Evolutionary conservation across 192 early-diverging fungal species (phyloP), one percentile per base, ranked within the genome.

Genomic region (Entomortierella lignicola): DNA sequence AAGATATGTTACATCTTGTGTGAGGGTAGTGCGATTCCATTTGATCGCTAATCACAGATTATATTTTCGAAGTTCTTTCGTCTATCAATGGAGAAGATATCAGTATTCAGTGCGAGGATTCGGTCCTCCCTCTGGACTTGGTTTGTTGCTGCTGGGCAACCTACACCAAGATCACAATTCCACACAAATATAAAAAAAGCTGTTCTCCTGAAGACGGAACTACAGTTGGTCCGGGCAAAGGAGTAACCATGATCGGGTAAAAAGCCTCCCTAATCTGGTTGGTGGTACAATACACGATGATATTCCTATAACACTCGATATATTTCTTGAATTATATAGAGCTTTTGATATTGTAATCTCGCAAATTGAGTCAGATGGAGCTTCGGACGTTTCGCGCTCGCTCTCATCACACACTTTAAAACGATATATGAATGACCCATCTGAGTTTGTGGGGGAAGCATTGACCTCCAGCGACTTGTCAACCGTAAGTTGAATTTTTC

Each of bases 101-200:
- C 31, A 34, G 18, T 15, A 54, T 70, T 48, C 55, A 70, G 20
- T 32, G 31, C 25, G 23, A 70, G 7, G 63, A 69, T 25, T 21
- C 29, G 2, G 55, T 25, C 0, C 67, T 61, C 25, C 20, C 55
- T 0, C n/a, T 70, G 34, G 54, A 61, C 20, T 13, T 70, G 34
- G 47, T 12, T 8, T 79, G 75, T n/a, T 66, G 75, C 25, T 70
- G 63, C 34, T 79, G 75, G 75, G 30, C 75, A 20, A 66, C 51
- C 13, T 65, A 50, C 51, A 70, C 75, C 0, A n/a, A 18, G n/a
- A 56, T 53, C 29, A 32, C 20, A 11, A 8, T 8, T 41, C 37
- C 52, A 44, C 20, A 17, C 18, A 10, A 15, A 20, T 20, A 47
- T 47, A 47, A 20, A 12, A 15, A 20, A 8, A 30, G 6, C 54